phyloP scores from a whole-genome alignment of 352 stramenopile genomes.

The Pythium vanterpoolii region DNA sequence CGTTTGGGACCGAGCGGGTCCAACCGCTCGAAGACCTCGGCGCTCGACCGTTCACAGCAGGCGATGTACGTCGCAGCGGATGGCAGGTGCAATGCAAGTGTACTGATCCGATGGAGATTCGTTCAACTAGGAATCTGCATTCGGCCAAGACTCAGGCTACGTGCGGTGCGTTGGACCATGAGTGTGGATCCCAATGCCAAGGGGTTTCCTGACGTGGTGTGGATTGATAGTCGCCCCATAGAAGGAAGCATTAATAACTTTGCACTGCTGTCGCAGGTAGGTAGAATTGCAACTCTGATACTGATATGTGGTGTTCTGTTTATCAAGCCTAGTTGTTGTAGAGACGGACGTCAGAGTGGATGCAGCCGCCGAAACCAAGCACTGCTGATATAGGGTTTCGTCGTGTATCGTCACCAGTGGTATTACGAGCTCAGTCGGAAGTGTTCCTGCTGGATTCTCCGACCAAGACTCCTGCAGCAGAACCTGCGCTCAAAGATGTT shows the following conservation, averaged over 20 bases:
- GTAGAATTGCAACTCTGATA: not conserved
- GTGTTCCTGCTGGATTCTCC: conserved; percentile 14
- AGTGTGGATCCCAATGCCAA: not conserved
- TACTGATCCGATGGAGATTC: not conserved
- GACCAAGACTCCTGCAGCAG: conserved; percentile 10
- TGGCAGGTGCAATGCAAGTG: not conserved
- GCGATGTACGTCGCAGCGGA: conserved; percentile 19
- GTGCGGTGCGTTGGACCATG: conserved; percentile 34
- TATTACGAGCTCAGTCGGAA: conserved; percentile 22
- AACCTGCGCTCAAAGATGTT: conserved; percentile 13
- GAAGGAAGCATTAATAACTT: conserved; percentile 6
- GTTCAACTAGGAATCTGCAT: conserved; percentile 21
- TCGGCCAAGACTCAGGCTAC: conserved; percentile 38
- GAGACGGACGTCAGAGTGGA: conserved; percentile 19
- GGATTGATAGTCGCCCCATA: not conserved
- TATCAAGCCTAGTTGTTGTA: not conserved
- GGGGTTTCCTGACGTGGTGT: no score
- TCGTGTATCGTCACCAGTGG: not conserved
- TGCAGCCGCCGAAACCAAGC: conserved; percentile 8
- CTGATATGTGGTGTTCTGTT: not conserved
- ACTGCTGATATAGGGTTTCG: conserved; percentile 9
- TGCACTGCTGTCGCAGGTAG: conserved; percentile 7
- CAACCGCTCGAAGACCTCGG: conserved; percentile 22
- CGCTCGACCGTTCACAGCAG: conserved; percentile 27
- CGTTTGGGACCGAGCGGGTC: conserved; percentile 5